These are phyloP conservation scores for Leishmania guyanensis DNA, from an alignment of 208 protist species.

Conservation along the genomic window DNA sequence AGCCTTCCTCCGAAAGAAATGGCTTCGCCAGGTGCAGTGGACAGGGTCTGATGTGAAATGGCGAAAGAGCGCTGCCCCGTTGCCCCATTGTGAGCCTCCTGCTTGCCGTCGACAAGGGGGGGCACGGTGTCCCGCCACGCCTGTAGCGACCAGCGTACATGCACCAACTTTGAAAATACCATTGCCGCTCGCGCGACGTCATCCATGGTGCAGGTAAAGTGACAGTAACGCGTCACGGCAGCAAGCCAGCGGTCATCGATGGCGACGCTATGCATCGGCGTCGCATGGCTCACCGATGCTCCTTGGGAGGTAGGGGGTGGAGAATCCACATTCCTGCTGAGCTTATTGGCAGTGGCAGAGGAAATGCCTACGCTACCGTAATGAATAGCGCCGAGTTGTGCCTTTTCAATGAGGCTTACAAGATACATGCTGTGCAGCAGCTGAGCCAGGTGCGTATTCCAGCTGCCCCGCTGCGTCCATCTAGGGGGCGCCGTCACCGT, in stretches of 20 bases:
- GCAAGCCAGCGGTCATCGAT: constrained; percentile 63
- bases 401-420: constrained; percentile 70
- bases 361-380: neutral
- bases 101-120: neutral
- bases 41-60: neutral
- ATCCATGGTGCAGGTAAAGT: constrained; percentile 45
- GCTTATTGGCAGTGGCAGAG: neutral
- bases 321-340: neutral
- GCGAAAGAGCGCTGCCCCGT: neutral
- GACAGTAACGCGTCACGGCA: constrained; percentile 62
- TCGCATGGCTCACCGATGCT: too few relatives aligned
- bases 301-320: neutral
- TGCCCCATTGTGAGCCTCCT: neutral
- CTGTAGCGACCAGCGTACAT: constrained; percentile 40
- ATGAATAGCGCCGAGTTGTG: constrained; percentile 54
- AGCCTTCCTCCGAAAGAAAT: constrained; percentile 6
- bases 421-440: constrained; percentile 70
- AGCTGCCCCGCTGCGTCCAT: neutral
- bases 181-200: constrained; percentile 68
- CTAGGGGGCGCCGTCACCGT: neutral
- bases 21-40: neutral
- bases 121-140: neutral
- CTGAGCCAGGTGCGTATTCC: constrained; percentile 42
- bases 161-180: constrained; percentile 55
- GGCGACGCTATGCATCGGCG: constrained; percentile 12